phyloP scores from a whole-genome alignment of 2,329 filamentous ascomycete genomes.

The Metarhizium album region DNA sequence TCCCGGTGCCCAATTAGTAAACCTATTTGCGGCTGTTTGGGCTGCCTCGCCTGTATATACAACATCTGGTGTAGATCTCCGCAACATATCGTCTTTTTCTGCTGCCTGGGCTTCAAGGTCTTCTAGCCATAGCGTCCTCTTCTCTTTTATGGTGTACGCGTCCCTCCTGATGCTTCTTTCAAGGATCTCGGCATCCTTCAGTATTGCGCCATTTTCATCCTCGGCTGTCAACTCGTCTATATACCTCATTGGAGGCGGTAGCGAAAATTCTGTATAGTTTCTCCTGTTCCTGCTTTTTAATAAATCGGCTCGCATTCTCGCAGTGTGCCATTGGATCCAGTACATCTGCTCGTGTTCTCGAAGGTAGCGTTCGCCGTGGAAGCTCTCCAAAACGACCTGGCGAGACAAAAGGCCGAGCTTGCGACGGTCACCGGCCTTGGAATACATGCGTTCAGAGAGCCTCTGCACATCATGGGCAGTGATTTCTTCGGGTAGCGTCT shows the following conservation, averaged over 20 bases:
- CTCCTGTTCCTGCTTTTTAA: background rate
- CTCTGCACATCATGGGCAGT: slow-evolving; percentile 34
- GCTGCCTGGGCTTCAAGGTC: background rate
- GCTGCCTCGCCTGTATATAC: background rate
- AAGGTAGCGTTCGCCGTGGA: slow-evolving; percentile 47
- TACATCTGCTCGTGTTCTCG: slow-evolving; percentile 53
- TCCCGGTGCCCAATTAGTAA: background rate
- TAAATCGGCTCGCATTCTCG: slow-evolving; percentile 16
- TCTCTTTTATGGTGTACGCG: background rate
- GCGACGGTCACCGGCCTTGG: slow-evolving; percentile 44
- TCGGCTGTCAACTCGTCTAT: background rate
- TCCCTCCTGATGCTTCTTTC: background rate
- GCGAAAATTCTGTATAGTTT: background rate
- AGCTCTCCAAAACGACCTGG: slow-evolving; percentile 46
- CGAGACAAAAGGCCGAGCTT: slow-evolving; percentile 48
- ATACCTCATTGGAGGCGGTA: background rate
- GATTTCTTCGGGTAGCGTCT: slow-evolving; percentile 19
- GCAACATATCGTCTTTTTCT: no score
- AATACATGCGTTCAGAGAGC: slow-evolving; percentile 48
- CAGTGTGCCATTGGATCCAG: slow-evolving; percentile 32
- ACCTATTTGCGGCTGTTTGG: background rate
- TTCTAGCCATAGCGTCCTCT: background rate
- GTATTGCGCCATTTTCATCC: background rate
- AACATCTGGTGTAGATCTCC: background rate
- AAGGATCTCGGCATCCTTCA: background rate